Conservation (phyloP, 2,329 filamentous ascomycete species). For the Plenodomus biglobosus region DNA sequence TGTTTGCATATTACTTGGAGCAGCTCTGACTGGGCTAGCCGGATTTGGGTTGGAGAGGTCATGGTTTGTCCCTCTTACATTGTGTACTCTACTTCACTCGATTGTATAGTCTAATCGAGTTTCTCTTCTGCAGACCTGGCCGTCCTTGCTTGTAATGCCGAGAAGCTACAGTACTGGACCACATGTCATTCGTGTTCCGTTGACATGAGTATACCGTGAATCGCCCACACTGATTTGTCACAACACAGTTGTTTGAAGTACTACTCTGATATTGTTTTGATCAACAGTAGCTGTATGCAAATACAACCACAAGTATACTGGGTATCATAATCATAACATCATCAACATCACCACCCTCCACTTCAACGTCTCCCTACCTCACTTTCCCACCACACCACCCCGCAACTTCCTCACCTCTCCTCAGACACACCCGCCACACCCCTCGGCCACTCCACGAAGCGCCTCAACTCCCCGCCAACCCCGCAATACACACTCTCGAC, state of each 20-base stretch:
- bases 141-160: too few relatives aligned
- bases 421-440: conserved; percentile 33
- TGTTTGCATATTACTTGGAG: neutral
- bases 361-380: conserved; percentile 8
- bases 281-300: too few relatives aligned
- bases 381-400: conserved; percentile 31
- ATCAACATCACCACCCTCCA: neutral
- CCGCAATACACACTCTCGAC: conserved; percentile 39
- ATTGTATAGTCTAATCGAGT: neutral
- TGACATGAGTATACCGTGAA: too few relatives aligned
- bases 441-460: conserved; percentile 35
- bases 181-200: too few relatives aligned
- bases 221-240: too few relatives aligned
- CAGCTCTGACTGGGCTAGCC: neutral
- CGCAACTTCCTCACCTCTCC: conserved; percentile 8
- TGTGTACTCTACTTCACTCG: neutral
- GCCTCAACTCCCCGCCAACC: conserved; percentile 23
- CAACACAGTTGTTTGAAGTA: too few relatives aligned
- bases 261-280: too few relatives aligned
- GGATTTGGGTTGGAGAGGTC: neutral
- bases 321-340: neutral
- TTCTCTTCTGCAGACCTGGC: neutral
- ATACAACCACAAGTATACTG: too few relatives aligned
- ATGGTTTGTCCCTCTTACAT: neutral
- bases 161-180: too few relatives aligned